Conservation (phyloP, 495 filamentous ascomycete genomes). For the Chaetomium fimeti region DNA sequence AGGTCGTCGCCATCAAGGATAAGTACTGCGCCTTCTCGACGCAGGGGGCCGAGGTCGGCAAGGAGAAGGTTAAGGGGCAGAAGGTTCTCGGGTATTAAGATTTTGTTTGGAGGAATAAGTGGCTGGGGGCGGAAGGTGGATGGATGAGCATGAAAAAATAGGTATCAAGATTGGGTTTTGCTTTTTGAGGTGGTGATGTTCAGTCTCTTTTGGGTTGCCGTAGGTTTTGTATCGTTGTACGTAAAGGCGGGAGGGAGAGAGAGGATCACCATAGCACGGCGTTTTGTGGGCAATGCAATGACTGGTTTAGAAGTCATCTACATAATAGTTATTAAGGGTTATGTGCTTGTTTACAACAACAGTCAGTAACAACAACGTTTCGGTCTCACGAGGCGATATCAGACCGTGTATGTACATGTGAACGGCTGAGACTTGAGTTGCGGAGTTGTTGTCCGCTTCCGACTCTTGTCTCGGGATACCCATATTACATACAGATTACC, state of each 20-base stretch:
- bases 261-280: constrained; percentile 33
- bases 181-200: not conserved
- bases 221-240: constrained; percentile 12
- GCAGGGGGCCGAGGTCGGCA: constrained; percentile 33
- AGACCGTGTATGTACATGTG: no score
- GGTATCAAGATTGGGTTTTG: constrained; percentile 11
- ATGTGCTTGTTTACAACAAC: not conserved
- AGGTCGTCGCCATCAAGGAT: constrained; percentile 94
- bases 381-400: no score
- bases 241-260: not conserved
- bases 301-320: not conserved
- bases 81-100: constrained; percentile 24
- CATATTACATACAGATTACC: no score
- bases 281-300: constrained; percentile 26
- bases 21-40: constrained; percentile 81
- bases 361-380: no score
- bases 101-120: not conserved
- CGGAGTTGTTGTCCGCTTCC: no score
- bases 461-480: no score
- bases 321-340: not conserved
- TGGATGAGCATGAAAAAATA: constrained; percentile 1
- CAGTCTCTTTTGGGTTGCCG: constrained; percentile 3
- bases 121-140: not conserved
- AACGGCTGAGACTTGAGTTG: no score
- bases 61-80: constrained; percentile 22